phyloP scores from a whole-genome alignment of 2,329 filamentous ascomycete species.

The Colletotrichum caudatum region DNA sequence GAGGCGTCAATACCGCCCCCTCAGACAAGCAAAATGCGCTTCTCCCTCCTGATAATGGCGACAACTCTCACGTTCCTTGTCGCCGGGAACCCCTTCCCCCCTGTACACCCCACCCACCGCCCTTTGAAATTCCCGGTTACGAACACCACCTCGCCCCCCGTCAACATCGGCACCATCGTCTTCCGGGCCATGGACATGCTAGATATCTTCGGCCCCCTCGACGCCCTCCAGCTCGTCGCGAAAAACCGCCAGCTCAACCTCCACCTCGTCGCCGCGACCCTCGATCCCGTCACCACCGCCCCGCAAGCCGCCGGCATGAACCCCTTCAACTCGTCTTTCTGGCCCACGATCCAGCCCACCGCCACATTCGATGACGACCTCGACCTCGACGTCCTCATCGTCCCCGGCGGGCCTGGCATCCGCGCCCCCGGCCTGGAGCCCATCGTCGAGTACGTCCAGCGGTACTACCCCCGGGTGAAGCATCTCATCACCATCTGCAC shows the following conservation, averaged over 20 bases:
- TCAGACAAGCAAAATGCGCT: slow-evolving; percentile 11
- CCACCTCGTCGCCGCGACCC: slow-evolving; percentile 54
- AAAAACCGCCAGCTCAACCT: slow-evolving; percentile 51
- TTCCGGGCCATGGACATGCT: slow-evolving; percentile 43
- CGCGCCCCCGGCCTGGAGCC: slow-evolving; percentile 50
- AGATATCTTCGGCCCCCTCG: slow-evolving; percentile 44
- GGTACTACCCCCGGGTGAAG: slow-evolving; percentile 60
- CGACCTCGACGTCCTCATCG: slow-evolving; percentile 72
- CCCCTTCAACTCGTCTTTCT: slow-evolving; percentile 52
- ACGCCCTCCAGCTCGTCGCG: slow-evolving; percentile 43
- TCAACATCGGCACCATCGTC: slow-evolving; percentile 42
- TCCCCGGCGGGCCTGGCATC: slow-evolving; percentile 72
- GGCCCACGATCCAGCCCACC: slow-evolving; percentile 54
- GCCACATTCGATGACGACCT: slow-evolving; percentile 66
- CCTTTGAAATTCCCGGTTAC: background rate
- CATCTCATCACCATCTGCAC: slow-evolving; percentile 76
- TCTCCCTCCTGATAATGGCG: background rate
- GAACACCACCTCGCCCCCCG: slow-evolving; percentile 2
- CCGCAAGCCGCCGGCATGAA: slow-evolving; percentile 46
- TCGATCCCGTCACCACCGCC: slow-evolving; percentile 57
- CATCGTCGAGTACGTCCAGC: slow-evolving; percentile 56
- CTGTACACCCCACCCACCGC: background rate
- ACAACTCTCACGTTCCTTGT: background rate
- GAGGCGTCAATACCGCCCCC: background rate
- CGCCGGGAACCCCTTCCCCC: slow-evolving; percentile 9